Base-by-base conservation (phyloP, 1,284 basidiomycete genomes). In the Cystobasidiaceae sp. region DNA sequence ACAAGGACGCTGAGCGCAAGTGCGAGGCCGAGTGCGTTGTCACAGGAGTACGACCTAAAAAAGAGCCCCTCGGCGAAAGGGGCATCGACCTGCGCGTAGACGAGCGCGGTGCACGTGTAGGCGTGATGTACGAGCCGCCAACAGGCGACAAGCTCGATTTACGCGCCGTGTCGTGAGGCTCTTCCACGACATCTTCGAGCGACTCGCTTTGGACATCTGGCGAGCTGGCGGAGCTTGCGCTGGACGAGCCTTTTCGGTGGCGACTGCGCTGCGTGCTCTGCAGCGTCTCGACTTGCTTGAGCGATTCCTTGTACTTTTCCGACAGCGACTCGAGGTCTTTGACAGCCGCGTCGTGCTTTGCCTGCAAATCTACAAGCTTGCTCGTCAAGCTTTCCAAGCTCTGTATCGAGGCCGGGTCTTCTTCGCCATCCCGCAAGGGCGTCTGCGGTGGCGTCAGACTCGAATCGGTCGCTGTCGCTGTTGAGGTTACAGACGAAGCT, bases 231-330 rank as follows among this genome's bases (percentile, higher is more conserved):
- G 32, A 45, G 27, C 48, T 45, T 30, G 57, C 60, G 44, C 44
- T 71, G 66, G 15, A 64, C 44, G 19, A 69, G 58, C 44, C 68
- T 56, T n/a, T 64, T 25, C 60, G 19, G 19, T 44, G 37, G 21
- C 41, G 49, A 9, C 33, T 3, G n/a, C 19, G 33, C 19, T 39
- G 50, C 17, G 21, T 33, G 27, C 30, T 34, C 23, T 48, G 45
- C 48, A 97, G 82, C 69, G 92, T 89, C 13, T 87, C 87, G 68
- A 96, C 91, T 75, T 93, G 89, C 64, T 83, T 83, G 28, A 94
- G 81, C n/a, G 92, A 88, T 70, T 93, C 88, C 37, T 86, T 85
- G 75, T 94, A 94, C 75, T 91, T 92, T 43, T 79, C 78, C 4
- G 87, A 86, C 37, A 93, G 82, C 1, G 83, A 80, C 8, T 89